Conservation (phyloP, 2,329 filamentous ascomycete species). For the Neurospora sp. region DNA sequence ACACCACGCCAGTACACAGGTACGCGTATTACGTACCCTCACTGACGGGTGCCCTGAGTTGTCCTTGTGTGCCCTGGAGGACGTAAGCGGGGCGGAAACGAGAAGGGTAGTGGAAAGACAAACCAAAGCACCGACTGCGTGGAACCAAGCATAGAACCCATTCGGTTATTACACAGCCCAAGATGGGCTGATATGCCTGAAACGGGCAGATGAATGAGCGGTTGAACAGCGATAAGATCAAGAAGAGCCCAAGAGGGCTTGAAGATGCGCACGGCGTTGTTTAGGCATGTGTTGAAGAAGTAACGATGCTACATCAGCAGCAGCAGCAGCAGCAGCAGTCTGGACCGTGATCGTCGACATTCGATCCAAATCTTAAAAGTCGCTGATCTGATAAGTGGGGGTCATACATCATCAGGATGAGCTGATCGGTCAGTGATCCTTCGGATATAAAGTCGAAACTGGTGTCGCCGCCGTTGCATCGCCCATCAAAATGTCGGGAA, state of each 20-base stretch:
- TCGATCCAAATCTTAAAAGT: neutral
- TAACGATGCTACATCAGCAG: neutral
- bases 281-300: neutral
- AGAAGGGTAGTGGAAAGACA: neutral
- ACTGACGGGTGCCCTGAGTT: neutral
- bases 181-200: neutral
- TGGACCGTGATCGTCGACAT: neutral
- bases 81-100: neutral
- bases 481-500: neutral
- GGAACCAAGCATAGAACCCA: neutral
- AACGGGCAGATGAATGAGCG: neutral
- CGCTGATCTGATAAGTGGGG: neutral
- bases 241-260: neutral
- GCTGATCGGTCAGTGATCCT: neutral
- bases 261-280: neutral
- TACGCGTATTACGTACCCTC: neutral
- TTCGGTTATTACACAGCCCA: neutral
- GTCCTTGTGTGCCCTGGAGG: neutral
- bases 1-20: neutral
- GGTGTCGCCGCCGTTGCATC: neutral
- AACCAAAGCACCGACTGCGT: neutral
- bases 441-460: neutral
- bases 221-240: neutral
- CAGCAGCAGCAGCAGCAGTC: neutral
- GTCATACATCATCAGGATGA: neutral